These are phyloP conservation scores for Metarhizium guizhouense DNA, from an alignment of 2,329 filamentous ascomycete species.

Conservation along the genomic window DNA sequence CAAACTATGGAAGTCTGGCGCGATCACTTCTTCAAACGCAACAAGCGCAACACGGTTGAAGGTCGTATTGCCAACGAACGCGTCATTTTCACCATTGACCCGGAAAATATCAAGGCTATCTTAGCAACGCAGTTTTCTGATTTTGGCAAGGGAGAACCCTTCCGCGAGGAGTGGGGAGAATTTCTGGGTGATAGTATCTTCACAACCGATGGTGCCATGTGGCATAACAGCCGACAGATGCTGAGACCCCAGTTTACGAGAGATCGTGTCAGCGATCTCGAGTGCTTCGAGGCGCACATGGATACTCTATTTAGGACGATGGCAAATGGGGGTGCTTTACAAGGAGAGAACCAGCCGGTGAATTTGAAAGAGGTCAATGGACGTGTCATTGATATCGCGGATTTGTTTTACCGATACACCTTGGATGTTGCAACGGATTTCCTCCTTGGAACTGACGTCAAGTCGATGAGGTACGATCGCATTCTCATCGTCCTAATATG, in stretches of 20 bases:
- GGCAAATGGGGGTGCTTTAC: slow-evolving; percentile 45
- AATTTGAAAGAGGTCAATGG: slow-evolving; percentile 54
- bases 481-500: background rate
- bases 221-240: slow-evolving; percentile 74
- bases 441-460: slow-evolving; percentile 68
- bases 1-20: slow-evolving; percentile 55
- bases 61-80: slow-evolving; percentile 41
- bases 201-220: slow-evolving; percentile 71
- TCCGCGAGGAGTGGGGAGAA: slow-evolving; percentile 33
- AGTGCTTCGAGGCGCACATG: slow-evolving; percentile 73
- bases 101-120: slow-evolving; percentile 48
- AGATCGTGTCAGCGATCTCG: slow-evolving; percentile 72
- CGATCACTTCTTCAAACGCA: slow-evolving; percentile 33
- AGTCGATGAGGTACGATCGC: slow-evolving; percentile 40
- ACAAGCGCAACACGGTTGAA: slow-evolving; percentile 50
- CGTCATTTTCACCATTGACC: slow-evolving; percentile 40
- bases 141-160: slow-evolving; percentile 37
- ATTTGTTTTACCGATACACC: slow-evolving; percentile 77
- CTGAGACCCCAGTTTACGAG: slow-evolving; percentile 82
- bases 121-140: slow-evolving; percentile 48
- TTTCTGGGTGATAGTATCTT: slow-evolving; percentile 52
- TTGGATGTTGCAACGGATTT: slow-evolving; percentile 84
- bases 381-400: slow-evolving; percentile 56
- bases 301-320: slow-evolving; percentile 64
- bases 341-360: slow-evolving; percentile 54